Evolutionary conservation across 495 filamentous ascomycete species (phyloP).

Genomic region (Talaromyces stipitatus): DNA sequence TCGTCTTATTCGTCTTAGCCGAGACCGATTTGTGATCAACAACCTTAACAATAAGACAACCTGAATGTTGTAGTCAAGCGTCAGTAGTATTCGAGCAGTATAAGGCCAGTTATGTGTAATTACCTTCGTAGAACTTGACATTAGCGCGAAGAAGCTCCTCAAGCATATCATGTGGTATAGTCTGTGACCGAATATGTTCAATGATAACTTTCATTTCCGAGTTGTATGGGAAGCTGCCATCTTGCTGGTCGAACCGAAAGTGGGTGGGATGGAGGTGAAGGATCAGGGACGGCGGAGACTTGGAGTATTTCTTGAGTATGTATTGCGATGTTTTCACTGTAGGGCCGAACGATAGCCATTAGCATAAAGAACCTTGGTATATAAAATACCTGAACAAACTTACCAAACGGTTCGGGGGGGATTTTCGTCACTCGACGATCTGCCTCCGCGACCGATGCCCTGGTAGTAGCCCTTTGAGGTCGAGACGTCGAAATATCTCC

Average conservation of each 20-base stretch:
- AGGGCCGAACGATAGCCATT: conserved; percentile 1
- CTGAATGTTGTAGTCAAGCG: conserved; percentile 20
- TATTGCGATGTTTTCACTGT: conserved; percentile 62
- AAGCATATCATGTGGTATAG: conserved; percentile 67
- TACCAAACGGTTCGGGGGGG: conserved; percentile 44
- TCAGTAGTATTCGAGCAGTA: not conserved
- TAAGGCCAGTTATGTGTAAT: conserved; percentile 4
- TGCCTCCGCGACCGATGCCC: conserved; percentile 24
- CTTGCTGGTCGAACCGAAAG: conserved; percentile 91
- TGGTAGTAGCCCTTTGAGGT: conserved; percentile 22
- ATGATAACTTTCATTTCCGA: conserved; percentile 84
- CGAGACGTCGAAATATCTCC: conserved; percentile 26
- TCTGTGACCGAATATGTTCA: conserved; percentile 61
- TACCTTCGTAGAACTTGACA: conserved; percentile 88
- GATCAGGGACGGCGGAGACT: conserved; percentile 69
- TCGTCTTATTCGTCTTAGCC: conserved; percentile 47
- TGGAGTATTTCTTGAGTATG: conserved; percentile 76
- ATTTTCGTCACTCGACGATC: conserved; percentile 30
- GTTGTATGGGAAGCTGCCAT: conserved; percentile 82
- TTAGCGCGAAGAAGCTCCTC: conserved; percentile 57
- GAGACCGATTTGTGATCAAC: conserved; percentile 71
- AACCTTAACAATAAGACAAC: conserved; percentile 87
- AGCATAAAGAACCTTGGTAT: not conserved
- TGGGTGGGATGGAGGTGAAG: conserved; percentile 78
- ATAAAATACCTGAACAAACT: conserved; percentile 4